These are phyloP conservation scores for Thermoascus crustaceus DNA, from an alignment of 2,329 filamentous ascomycete species.

Conservation along the genomic window DNA sequence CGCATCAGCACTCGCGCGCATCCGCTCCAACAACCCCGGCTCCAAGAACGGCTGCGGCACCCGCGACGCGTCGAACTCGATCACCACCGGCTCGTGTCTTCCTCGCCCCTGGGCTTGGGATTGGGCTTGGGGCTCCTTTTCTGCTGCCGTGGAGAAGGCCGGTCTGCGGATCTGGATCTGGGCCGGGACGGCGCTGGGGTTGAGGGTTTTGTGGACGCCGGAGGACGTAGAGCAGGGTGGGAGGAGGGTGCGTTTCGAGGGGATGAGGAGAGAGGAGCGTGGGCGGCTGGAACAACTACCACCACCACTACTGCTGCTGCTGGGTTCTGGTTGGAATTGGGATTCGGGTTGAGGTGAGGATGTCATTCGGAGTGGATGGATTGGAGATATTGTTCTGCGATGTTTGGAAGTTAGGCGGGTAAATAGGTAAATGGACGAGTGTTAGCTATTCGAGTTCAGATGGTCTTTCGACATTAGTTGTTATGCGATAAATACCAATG, in stretches of 20 bases:
- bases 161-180: slow-evolving; percentile 12
- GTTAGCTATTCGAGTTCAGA: no score
- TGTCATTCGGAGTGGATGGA: no score
- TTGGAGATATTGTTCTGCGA: no score
- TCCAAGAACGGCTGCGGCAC: slow-evolving; percentile 34
- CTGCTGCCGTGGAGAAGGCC: slow-evolving; percentile 8
- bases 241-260: slow-evolving; percentile 20
- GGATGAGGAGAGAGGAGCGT: slow-evolving; percentile 12
- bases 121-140: slow-evolving; percentile 1
- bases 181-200: slow-evolving; percentile 17
- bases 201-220: slow-evolving; percentile 9
- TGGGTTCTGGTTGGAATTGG: no score
- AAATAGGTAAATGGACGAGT: no score
- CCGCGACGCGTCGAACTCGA: slow-evolving; percentile 26
- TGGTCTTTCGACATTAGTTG: no score
- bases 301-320: no score
- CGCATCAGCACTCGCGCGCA: slow-evolving; percentile 11
- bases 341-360: no score
- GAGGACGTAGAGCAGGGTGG: slow-evolving; percentile 3
- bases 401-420: no score
- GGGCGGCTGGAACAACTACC: no score
- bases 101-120: no score
- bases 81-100: slow-evolving; percentile 5
- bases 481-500: no score
- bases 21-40: slow-evolving; percentile 23